Evolutionary conservation across 768 basidiomycete species (phyloP).

Genomic region (Tylopilus plumbeoviolaceoides): DNA sequence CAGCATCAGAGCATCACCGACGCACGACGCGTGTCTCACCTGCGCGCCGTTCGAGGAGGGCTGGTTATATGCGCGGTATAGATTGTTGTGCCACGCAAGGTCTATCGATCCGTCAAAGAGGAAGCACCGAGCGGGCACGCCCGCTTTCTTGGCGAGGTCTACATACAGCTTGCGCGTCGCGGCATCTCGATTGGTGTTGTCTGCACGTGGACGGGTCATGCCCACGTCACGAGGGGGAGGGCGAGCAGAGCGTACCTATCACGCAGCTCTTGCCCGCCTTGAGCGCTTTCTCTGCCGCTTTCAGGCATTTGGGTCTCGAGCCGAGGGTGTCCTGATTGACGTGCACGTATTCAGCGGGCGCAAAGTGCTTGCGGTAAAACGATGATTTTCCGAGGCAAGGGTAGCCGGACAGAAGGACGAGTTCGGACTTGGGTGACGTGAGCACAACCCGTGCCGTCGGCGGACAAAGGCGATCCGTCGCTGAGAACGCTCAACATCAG

Average conservation of each 20-base stretch:
- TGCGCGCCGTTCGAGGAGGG: slow-evolving; percentile 35
- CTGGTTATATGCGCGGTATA: slow-evolving; percentile 73
- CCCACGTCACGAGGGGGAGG: not conserved
- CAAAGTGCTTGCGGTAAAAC: slow-evolving; percentile 71
- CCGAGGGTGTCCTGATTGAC: slow-evolving; percentile 85
- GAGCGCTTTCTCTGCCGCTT: slow-evolving; percentile 53
- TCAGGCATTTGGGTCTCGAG: slow-evolving; percentile 72
- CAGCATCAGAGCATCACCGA: not conserved
- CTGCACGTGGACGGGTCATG: slow-evolving; percentile 34
- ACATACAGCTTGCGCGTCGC: slow-evolving; percentile 70
- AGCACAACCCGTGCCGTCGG: slow-evolving; percentile 16
- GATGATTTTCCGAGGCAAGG: slow-evolving; percentile 78
- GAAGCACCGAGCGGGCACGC: slow-evolving; percentile 64
- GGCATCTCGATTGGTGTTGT: slow-evolving; percentile 87
- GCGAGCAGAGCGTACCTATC: slow-evolving; percentile 51
- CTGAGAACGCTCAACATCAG: slow-evolving; percentile 1
- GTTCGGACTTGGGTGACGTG: slow-evolving; percentile 30
- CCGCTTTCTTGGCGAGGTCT: slow-evolving; percentile 53
- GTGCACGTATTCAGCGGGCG: slow-evolving; percentile 64
- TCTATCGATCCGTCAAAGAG: slow-evolving; percentile 72
- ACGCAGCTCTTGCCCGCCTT: slow-evolving; percentile 62
- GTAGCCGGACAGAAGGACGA: slow-evolving; percentile 59
- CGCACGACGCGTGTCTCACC: slow-evolving; percentile 2
- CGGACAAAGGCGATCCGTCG: slow-evolving; percentile 39
- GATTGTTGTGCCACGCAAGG: slow-evolving; percentile 89